Percentiles rank a stretch among this genome's conserved stretches.
phyloP scores from a whole-genome alignment of 495 filamentous ascomycete genomes.

The Aspergillus sclerotioniger region DNA sequence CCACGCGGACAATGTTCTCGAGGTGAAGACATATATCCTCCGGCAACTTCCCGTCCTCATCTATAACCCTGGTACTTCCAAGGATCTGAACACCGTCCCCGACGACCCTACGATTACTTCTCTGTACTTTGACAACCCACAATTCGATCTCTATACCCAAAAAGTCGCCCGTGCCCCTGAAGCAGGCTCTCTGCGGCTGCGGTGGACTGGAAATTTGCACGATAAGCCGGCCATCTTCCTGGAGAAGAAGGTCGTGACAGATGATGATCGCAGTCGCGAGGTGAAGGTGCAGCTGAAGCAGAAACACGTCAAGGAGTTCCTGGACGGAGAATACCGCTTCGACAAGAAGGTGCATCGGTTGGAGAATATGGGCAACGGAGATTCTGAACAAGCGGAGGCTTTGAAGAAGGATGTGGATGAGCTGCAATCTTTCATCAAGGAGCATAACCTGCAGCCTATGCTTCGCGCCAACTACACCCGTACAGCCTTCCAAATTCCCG shows the following conservation, averaged over 20 bases:
- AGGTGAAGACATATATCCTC: slow-evolving; percentile 92
- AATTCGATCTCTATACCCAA: slow-evolving; percentile 78
- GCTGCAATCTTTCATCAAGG: slow-evolving; percentile 76
- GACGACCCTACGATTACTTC: slow-evolving; percentile 90
- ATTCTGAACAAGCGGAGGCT: slow-evolving; percentile 51
- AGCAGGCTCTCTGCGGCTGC: slow-evolving; percentile 77
- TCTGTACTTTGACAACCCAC: slow-evolving; percentile 88
- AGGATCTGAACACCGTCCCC: slow-evolving; percentile 69
- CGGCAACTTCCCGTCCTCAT: slow-evolving; percentile 86
- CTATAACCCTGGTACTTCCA: slow-evolving; percentile 82
- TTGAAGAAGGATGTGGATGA: slow-evolving; percentile 71
- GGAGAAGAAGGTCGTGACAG: slow-evolving; percentile 83
- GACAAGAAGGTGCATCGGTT: slow-evolving; percentile 87
- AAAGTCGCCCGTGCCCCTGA: slow-evolving; percentile 78
- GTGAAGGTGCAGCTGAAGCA: slow-evolving; percentile 81
- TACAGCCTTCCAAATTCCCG: slow-evolving; percentile 94
- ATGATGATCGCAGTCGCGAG: slow-evolving; percentile 71
- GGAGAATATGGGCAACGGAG: slow-evolving; percentile 62
- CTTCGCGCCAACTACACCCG: slow-evolving; percentile 90
- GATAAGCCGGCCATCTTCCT: slow-evolving; percentile 74
- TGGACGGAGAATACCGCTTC: slow-evolving; percentile 84
- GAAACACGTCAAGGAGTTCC: slow-evolving; percentile 88
- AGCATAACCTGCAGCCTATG: slow-evolving; percentile 76
- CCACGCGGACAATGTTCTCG: slow-evolving; percentile 87
- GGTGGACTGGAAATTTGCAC: slow-evolving; percentile 87